phyloP scores from a whole-genome alignment of 2,329 filamentous ascomycete species.

The Cadophora sp. region DNA sequence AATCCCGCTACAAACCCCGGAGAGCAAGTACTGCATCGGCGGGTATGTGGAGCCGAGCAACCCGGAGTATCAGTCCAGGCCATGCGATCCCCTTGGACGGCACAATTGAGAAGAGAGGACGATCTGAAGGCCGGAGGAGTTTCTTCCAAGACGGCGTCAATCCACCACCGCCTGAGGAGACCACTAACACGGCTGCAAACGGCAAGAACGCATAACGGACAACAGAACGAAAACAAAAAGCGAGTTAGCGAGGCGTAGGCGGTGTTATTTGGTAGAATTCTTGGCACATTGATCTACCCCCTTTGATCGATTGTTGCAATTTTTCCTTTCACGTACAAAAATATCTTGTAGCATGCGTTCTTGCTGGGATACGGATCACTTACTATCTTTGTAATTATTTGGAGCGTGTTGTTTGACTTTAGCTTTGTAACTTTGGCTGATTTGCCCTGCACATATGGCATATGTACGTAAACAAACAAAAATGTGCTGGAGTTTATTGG shows the following conservation, averaged over 20 bases:
- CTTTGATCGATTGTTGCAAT: not conserved
- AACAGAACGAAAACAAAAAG: not conserved
- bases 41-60: constrained; percentile 12
- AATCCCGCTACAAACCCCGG: not conserved
- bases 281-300: not conserved
- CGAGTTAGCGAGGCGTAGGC: constrained; percentile 8
- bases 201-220: not conserved
- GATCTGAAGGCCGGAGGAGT: constrained; percentile 32
- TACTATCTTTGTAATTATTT: not conserved
- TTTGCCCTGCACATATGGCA: not conserved
- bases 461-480: not conserved
- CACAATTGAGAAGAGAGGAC: constrained; percentile 20
- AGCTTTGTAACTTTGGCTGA: not conserved
- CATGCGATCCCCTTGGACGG: constrained; percentile 14
- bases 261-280: not conserved
- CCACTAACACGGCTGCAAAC: not conserved
- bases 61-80: constrained; percentile 14
- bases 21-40: constrained; percentile 6
- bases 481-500: not conserved
- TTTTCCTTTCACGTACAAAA: constrained; percentile 1
- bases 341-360: too few species aligned
- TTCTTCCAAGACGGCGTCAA: constrained; percentile 39
- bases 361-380: not conserved
- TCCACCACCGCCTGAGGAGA: constrained; percentile 21
- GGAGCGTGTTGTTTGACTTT: not conserved